Evolutionary conservation across 129 eudicot genomes (phyloP).

Genomic region (sunflower (Helianthus annuus)): DNA sequence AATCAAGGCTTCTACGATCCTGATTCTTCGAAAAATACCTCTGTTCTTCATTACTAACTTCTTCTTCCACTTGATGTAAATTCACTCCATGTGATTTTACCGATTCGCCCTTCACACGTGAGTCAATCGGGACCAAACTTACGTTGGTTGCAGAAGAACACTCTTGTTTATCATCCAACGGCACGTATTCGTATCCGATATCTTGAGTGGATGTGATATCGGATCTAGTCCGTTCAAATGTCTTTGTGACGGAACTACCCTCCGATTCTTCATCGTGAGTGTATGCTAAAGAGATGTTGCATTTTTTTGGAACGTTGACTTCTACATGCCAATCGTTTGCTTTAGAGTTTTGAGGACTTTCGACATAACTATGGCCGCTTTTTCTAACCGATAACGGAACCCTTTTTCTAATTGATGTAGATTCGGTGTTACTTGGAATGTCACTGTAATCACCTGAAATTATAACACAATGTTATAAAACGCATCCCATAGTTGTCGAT

Average conservation of each 20-base stretch:
- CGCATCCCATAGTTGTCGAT: too few relatives aligned
- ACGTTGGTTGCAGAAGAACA: conserved; percentile 57
- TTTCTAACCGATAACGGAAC: conserved; percentile 58
- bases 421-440: conserved; percentile 51
- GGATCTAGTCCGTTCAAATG: conserved; percentile 51
- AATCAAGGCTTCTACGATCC: conserved; percentile 78
- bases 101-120: conserved; percentile 36
- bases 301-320: conserved; percentile 70
- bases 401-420: conserved; percentile 54
- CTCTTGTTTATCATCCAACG: conserved; percentile 82
- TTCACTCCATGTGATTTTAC: conserved; percentile 40
- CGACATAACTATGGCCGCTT: conserved; percentile 47
- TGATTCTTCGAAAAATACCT: conserved; percentile 44
- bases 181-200: conserved; percentile 56
- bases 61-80: conserved; percentile 45
- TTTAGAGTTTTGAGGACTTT: conserved; percentile 41
- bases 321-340: conserved; percentile 77
- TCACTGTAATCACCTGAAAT: conserved; percentile 61
- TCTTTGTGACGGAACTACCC: conserved; percentile 68
- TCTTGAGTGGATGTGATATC: conserved; percentile 60
- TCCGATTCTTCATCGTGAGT: conserved; percentile 76
- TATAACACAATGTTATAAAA: conserved; percentile 37
- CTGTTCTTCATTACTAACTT: conserved; percentile 55
- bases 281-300: conserved; percentile 38
- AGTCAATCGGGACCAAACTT: conserved; percentile 35